phyloP scores from a whole-genome alignment of 2,329 filamentous ascomycete genomes.

The Fusarium sp. region DNA sequence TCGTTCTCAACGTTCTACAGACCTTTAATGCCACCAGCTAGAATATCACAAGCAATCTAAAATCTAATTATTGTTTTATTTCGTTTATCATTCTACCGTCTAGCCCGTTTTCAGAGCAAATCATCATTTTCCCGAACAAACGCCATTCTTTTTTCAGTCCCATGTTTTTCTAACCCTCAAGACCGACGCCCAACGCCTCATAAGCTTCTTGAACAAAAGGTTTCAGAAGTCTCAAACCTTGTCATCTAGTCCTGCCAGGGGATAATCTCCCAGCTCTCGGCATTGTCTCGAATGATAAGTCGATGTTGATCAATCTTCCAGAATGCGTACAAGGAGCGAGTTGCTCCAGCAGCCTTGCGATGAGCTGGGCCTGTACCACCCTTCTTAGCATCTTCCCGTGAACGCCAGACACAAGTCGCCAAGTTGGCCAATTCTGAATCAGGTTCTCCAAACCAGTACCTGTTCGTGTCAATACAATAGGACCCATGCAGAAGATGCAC shows the following conservation, averaged over 20 bases:
- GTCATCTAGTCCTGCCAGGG: slow-evolving; percentile 59
- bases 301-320: slow-evolving; percentile 77
- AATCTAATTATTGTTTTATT: slow-evolving; percentile 11
- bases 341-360: slow-evolving; percentile 72
- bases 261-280: slow-evolving; percentile 69
- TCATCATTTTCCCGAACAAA: slow-evolving; percentile 4
- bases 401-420: slow-evolving; percentile 79
- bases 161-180: background rate
- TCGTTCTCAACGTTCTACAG: background rate
- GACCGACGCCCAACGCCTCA: background rate
- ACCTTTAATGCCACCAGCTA: background rate
- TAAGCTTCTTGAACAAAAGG: background rate
- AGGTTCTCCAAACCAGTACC: slow-evolving; percentile 88
- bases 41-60: background rate
- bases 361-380: slow-evolving; percentile 70
- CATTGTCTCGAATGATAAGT: slow-evolving; percentile 74
- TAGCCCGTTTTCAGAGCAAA: background rate
- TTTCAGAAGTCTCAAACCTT: background rate
- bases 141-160: slow-evolving; percentile 9
- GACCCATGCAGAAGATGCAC: background rate
- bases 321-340: slow-evolving; percentile 70
- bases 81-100: slow-evolving; percentile 8
- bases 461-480: slow-evolving; percentile 45
- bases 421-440: slow-evolving; percentile 78
- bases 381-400: slow-evolving; percentile 65